Conservation (phyloP, 441 rosid species). For the Pelargonium citronellum region DNA sequence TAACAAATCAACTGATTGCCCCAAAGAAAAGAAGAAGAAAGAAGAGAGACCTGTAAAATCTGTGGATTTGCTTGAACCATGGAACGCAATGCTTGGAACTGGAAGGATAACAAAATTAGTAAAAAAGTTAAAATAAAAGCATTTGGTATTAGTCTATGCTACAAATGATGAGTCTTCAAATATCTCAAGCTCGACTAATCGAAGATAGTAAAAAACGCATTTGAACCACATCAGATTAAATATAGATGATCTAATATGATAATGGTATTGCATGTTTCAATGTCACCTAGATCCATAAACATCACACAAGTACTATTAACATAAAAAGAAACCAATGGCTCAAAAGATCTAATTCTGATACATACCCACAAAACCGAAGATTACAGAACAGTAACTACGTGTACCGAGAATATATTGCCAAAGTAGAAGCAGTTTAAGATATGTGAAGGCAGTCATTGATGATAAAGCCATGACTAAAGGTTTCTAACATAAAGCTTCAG, state of each 20-base stretch:
- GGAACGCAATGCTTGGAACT: constrained; percentile 87
- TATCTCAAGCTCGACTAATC: background rate
- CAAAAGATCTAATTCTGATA: constrained; percentile 20
- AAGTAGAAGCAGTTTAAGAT: background rate
- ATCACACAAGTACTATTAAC: background rate
- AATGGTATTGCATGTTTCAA: background rate
- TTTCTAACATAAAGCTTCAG: constrained; percentile 3
- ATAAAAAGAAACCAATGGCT: background rate
- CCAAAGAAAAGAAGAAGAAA: background rate
- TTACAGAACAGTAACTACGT: constrained; percentile 4
- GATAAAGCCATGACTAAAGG: background rate
- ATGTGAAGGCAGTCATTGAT: background rate
- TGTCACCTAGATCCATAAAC: background rate
- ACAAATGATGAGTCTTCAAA: background rate
- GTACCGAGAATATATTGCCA: constrained; percentile 29
- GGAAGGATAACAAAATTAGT: constrained; percentile 17
- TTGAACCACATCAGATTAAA: background rate
- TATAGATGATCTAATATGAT: background rate
- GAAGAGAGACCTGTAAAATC: constrained; percentile 65
- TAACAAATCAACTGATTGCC: background rate
- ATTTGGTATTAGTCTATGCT: background rate
- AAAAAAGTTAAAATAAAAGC: background rate
- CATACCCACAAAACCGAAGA: background rate
- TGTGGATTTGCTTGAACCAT: constrained; percentile 98
- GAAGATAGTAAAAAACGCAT: background rate